Evolutionary conservation across 805 yeast species (phyloP), one percentile per base, ranked within the genome.

Genomic region (Candida ipomoeae): DNA sequence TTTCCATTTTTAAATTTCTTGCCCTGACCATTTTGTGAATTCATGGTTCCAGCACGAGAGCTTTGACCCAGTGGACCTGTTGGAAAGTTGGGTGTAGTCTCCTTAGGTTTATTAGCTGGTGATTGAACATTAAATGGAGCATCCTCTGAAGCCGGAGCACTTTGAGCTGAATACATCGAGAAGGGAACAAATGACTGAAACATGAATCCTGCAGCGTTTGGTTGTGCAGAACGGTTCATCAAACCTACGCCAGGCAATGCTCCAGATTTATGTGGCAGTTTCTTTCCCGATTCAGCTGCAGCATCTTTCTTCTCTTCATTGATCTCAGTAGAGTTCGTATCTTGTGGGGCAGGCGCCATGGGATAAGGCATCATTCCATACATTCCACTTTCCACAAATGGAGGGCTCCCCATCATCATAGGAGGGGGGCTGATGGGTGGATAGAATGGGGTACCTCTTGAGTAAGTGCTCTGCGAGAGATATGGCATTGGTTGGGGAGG

Each of bases 181-280:
- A 79, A 80, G 1, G 83, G 81, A 52, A 63, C 68, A 55, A 79
- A 81, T 0, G 80, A 75, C 20, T 78, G 80, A 61, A 78, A 73
- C 71, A 78, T 69, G 56, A 73, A 79, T 2, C 73, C 62, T 13
- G 58, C 51, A 23, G 62, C 64, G 15, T 44, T 35, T 31, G 26
- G 33, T 35, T 35, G 46, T 7, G 14, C 23, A 13, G 23, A 31
- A 6, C 73, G 64, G 48, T 70, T 70, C 70, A 68, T 64, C 46
- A 70, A 54, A 5, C 77, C 77, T 44, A 73, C 67, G 0, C 70
- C 69, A 2, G 64, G 62, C 10, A 58, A 46, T 1, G 51, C 54
- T 3, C 50, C 46, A 11, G 55, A 18, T 45, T 54, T 56, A 6
- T 48, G 51, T 11, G 52, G 47, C 55, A 49, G 53, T 13, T 49